Conservation (phyloP, 495 filamentous ascomycete genomes). For the Aspergillus avenaceus region DNA sequence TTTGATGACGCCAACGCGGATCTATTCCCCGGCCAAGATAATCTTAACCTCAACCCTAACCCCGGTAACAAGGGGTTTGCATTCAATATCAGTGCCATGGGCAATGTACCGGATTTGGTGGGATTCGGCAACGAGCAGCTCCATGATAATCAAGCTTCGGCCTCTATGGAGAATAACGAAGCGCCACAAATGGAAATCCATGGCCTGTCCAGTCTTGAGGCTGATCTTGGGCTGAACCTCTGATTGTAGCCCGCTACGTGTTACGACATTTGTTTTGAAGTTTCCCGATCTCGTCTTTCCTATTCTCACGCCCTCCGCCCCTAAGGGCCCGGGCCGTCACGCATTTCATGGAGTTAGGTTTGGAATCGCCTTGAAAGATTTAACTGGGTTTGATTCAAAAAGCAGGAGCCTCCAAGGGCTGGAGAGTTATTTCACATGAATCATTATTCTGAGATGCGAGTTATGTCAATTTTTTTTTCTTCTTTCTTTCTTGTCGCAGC, state of each 20-base stretch:
- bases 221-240: constrained; percentile 29
- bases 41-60: constrained; percentile 6
- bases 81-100: constrained; percentile 20
- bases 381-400: not conserved
- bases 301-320: not conserved
- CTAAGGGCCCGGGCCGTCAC: not conserved
- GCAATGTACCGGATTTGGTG: constrained; percentile 22
- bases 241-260: constrained; percentile 7
- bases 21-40: constrained; percentile 31
- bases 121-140: constrained; percentile 14
- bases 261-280: constrained; percentile 6
- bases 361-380: not conserved
- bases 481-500: too few relatives aligned
- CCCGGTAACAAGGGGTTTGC: constrained; percentile 13
- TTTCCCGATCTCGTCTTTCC: constrained; percentile 8
- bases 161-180: not conserved
- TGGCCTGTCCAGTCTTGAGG: constrained; percentile 23
- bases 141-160: constrained; percentile 4
- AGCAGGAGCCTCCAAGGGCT: not conserved
- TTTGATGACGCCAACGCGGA: constrained; percentile 43
- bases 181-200: constrained; percentile 14
- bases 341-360: not conserved
- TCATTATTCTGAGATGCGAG: not conserved
- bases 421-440: not conserved
- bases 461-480: not conserved